phyloP scores from a whole-genome alignment of 176 grass and related monocot genomes.

The Raddia guianensis region DNA sequence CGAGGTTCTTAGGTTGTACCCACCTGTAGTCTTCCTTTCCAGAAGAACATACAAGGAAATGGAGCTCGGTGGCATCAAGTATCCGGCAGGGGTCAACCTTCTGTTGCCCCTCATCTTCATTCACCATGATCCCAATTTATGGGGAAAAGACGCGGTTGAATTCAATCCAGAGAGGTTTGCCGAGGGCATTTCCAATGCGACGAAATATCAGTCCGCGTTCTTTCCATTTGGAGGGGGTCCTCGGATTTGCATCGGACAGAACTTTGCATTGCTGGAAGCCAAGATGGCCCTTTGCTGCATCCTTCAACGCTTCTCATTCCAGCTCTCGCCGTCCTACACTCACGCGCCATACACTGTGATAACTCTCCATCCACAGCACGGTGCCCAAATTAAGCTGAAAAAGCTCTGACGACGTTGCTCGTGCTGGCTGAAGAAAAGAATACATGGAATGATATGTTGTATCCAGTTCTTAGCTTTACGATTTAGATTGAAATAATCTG shows the following conservation, averaged over 20 bases:
- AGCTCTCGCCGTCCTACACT: constrained; percentile 61
- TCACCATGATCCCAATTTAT: constrained; percentile 67
- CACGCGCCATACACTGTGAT: constrained; percentile 57
- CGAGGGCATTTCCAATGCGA: constrained; percentile 63
- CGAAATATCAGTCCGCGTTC: constrained; percentile 52
- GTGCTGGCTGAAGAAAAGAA: neutral
- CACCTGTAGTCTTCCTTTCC: constrained; percentile 29
- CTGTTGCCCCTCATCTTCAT: constrained; percentile 43
- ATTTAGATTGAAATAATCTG: neutral
- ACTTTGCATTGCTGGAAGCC: constrained; percentile 64
- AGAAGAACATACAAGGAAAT: constrained; percentile 60
- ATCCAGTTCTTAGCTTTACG: neutral
- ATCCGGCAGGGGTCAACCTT: constrained; percentile 63
- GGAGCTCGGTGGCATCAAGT: constrained; percentile 53
- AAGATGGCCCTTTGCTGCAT: constrained; percentile 68
- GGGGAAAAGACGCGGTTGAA: constrained; percentile 57
- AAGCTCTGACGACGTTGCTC: constrained; percentile 42
- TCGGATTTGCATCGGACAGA: constrained; percentile 72
- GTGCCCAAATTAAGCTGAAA: constrained; percentile 57
- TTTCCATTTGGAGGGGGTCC: constrained; percentile 80
- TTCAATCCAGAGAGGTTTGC: constrained; percentile 82
- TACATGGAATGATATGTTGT: neutral
- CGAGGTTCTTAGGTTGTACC: constrained; percentile 74
- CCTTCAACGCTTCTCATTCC: constrained; percentile 72
- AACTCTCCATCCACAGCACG: constrained; percentile 72